Percentiles rank a stretch among this genome's conserved stretches.
Conservation (phyloP, 1,284 basidiomycete species). For the Malassezia pachydermatis region DNA sequence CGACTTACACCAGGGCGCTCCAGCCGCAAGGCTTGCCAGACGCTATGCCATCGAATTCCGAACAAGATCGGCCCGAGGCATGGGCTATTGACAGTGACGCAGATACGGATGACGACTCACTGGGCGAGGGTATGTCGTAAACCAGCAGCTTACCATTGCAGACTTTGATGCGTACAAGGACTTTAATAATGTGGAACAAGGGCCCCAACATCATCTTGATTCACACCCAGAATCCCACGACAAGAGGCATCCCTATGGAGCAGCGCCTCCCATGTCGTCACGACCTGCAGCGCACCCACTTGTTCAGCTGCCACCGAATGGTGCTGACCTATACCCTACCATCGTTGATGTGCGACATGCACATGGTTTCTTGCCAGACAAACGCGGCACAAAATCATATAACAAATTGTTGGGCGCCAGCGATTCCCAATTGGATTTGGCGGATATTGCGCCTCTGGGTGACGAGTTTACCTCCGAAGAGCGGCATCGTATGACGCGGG, state of each 20-base stretch:
- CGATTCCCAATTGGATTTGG: conserved; percentile 7
- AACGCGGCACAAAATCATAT: background rate
- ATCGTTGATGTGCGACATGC: background rate
- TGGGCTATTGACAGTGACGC: conserved; percentile 4
- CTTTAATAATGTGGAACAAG: conserved; percentile 12
- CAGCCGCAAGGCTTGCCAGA: too few relatives aligned
- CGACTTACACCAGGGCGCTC: too few relatives aligned
- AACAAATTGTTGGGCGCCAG: background rate
- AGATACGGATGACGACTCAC: conserved; percentile 7
- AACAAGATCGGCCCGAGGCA: too few relatives aligned
- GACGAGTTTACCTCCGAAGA: conserved; percentile 9
- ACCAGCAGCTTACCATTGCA: background rate
- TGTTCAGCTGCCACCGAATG: background rate
- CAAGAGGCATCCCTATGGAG: too few relatives aligned
- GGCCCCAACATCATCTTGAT: background rate
- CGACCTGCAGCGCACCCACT: conserved; percentile 1
- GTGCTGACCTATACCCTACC: background rate
- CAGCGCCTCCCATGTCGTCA: background rate
- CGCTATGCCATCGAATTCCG: too few relatives aligned
- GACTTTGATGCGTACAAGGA: conserved; percentile 18
- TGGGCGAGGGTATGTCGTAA: background rate
- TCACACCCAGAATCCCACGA: background rate
- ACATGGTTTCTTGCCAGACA: background rate
- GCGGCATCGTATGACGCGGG: conserved; percentile 13
- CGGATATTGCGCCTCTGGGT: conserved; percentile 12